A percentile compares a stretch with the other conserved stretches of the same genome.
These are phyloP conservation scores for Talaromyces sp. DNA, from an alignment of 2,329 filamentous ascomycete genomes.

Conservation along the genomic window DNA sequence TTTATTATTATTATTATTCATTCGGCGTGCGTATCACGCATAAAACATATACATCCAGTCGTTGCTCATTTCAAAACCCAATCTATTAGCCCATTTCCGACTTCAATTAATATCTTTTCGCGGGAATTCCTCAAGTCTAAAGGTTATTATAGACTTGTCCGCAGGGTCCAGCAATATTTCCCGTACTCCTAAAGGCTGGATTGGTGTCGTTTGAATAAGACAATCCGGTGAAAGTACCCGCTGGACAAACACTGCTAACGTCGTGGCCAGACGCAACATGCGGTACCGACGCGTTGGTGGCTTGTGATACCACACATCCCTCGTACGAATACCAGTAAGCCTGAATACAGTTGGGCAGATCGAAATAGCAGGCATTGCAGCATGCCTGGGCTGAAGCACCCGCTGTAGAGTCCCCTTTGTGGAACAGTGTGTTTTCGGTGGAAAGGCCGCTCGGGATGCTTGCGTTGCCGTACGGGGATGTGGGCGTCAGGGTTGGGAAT, in stretches of 20 bases:
- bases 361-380: constrained; percentile 10
- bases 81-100: not conserved
- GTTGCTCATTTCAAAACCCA: not conserved
- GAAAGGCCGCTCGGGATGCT: not conserved
- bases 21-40: not conserved
- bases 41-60: not conserved
- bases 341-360: constrained; percentile 8
- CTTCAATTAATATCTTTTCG: not conserved
- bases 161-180: constrained; percentile 9
- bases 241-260: constrained; percentile 1
- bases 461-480: constrained; percentile 4
- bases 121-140: not conserved
- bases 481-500: constrained; percentile 5
- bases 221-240: constrained; percentile 1
- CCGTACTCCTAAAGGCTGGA: constrained; percentile 6
- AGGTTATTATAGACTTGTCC: constrained; percentile 5
- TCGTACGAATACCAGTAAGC: constrained; percentile 11
- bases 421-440: constrained; percentile 4
- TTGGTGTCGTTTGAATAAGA: constrained; percentile 5
- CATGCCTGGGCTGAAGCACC: constrained; percentile 9
- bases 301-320: constrained; percentile 8
- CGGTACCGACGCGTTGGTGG: constrained; percentile 2
- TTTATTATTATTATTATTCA: not conserved
- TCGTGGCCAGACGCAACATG: constrained; percentile 2
- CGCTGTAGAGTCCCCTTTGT: not conserved